phyloP scores from a whole-genome alignment of 495 filamentous ascomycete species.

The Lineolata rhizophorae region DNA sequence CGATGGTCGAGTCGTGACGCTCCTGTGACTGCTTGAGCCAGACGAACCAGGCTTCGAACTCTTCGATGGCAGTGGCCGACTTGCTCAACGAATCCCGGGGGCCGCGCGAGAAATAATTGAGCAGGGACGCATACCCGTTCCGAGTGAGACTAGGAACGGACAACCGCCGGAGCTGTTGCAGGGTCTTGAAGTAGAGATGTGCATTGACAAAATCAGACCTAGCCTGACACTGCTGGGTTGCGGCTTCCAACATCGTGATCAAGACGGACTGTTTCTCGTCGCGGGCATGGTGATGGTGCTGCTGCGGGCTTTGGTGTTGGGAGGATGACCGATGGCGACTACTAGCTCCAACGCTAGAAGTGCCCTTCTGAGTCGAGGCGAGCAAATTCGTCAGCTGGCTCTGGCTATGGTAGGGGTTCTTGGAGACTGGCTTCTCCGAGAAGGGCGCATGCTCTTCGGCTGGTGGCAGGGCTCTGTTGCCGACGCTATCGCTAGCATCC shows the following conservation, averaged over 20 bases:
- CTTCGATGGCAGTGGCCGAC: conserved; percentile 42
- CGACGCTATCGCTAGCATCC: no score
- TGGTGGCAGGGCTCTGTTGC: conserved; percentile 1
- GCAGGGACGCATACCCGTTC: conserved; percentile 42
- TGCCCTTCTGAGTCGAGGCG: no score
- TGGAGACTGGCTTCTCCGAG: no score
- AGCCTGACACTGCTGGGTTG: conserved; percentile 39
- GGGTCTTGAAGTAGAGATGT: conserved; percentile 45
- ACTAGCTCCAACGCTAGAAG: conserved; percentile 7
- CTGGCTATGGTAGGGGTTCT: no score
- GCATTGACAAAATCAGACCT: conserved; percentile 49
- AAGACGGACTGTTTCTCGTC: conserved; percentile 26
- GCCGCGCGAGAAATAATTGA: conserved; percentile 46
- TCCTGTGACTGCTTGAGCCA: conserved; percentile 57
- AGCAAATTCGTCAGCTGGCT: conserved; percentile 15
- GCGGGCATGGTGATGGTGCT: conserved; percentile 11
- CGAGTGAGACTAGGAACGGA: conserved; percentile 36
- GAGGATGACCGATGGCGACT: conserved; percentile 12
- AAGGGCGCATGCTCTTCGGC: neutral
- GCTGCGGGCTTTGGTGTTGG: conserved; percentile 9
- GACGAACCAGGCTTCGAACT: conserved; percentile 54
- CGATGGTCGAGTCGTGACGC: conserved; percentile 39
- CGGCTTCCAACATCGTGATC: conserved; percentile 46
- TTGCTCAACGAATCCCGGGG: conserved; percentile 44
- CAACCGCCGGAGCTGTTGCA: conserved; percentile 39